Evolutionary conservation across 2,329 filamentous ascomycete species (phyloP), one percentile per base, ranked within the genome.

Genomic region (Fusarium sulawesiense): DNA sequence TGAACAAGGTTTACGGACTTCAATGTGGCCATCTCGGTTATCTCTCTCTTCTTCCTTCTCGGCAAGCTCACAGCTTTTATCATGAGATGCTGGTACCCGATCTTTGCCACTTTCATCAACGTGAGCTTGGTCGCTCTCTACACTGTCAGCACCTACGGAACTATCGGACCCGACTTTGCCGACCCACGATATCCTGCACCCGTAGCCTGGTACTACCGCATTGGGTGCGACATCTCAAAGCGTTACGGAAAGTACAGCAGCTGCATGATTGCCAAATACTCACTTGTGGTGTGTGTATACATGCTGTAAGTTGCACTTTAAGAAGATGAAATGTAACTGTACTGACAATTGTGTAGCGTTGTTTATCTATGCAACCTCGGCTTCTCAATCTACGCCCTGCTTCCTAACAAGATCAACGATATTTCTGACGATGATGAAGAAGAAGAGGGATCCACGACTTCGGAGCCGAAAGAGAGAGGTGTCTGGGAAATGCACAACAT

Each of bases 11-110:
- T 93, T 67, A 93, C 92, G 49, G 84, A 91, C 72, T 93, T 88
- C 81, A 93, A 94, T 76, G 88, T 94, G 72, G 90, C 91, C 76
- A 91, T 94, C 72, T 91, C 91, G 40, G 87, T 95, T 70, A 83
- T 93, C 56, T 90, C 89, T 61, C 90, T 92, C 78, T 95, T 95
- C 83, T 85, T 93, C 77, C 86, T 93, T 66, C 85, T 94, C 46
- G 83, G 86, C 78, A 94, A 93, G 83, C 84, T 87, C 68, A 87
- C 91, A 66, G 84, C 87, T 75, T 90, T 87, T 80, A 88, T 93
- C 75, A 88, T 94, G 85, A 88, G 91, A 77, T 81, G 90, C 74
- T 93, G 89, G 84, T 88, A 85, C 71, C 92, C 92, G 8, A 77
- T 92, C 64, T 63, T 94, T 59, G 88, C 87, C 63, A 78, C 88